These are phyloP conservation scores for Microbotryum violaceum DNA, from an alignment of 1,284 basidiomycete species.

Conservation along the genomic window DNA sequence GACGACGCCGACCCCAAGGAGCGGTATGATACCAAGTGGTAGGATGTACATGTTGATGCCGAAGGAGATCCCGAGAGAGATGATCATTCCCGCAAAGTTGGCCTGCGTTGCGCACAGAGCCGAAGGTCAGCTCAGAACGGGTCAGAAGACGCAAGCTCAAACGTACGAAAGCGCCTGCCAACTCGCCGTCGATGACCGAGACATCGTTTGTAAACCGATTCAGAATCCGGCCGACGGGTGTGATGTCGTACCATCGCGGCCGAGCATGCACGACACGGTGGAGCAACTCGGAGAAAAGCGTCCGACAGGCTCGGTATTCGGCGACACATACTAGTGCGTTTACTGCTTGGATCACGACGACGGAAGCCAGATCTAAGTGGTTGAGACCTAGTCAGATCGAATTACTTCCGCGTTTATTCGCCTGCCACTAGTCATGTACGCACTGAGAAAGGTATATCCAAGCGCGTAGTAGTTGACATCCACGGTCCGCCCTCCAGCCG, in stretches of 20 bases:
- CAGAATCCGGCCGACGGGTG: conserved; percentile 35
- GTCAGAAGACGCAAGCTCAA: background rate
- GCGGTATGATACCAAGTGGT: conserved; percentile 33
- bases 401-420: conserved; percentile 7
- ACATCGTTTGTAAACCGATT: conserved; percentile 39
- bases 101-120: background rate
- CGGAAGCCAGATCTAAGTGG: no score
- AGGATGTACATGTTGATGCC: conserved; percentile 36
- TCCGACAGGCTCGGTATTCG: background rate
- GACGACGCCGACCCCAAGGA: conserved; percentile 24
- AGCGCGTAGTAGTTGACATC: conserved; percentile 8
- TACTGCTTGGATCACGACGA: no score
- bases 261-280: conserved; percentile 34
- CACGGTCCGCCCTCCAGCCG: background rate
- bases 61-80: conserved; percentile 31
- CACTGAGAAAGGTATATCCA: conserved; percentile 19
- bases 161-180: conserved; percentile 34
- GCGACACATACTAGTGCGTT: no score
- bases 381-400: background rate
- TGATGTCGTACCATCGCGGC: conserved; percentile 37
- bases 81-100: conserved; percentile 25
- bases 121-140: background rate
- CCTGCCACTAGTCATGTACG: background rate
- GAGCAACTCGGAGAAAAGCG: conserved; percentile 34
- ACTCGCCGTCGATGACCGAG: conserved; percentile 35